These are phyloP conservation scores for Arthrinium puccinioides DNA, from an alignment of 2,329 filamentous ascomycete genomes.

Conservation along the genomic window DNA sequence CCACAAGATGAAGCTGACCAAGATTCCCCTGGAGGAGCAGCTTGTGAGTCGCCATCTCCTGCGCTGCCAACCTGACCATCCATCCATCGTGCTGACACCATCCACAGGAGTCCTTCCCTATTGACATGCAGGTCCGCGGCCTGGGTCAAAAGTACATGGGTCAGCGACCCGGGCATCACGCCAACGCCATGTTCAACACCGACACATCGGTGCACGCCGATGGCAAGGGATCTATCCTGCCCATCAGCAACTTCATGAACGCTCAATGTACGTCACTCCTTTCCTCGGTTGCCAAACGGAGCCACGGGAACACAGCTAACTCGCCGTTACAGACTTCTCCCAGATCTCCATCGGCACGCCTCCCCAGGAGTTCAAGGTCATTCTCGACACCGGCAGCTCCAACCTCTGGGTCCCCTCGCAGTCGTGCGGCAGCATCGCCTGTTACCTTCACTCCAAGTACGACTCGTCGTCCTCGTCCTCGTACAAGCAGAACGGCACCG, in stretches of 20 bases:
- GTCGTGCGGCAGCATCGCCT: conserved; percentile 90
- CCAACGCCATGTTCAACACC: conserved; percentile 74
- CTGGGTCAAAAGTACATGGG: conserved; percentile 98
- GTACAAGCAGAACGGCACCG: conserved; percentile 88
- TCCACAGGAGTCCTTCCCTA: conserved; percentile 62
- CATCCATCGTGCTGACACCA: not conserved
- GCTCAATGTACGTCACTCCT: conserved; percentile 27
- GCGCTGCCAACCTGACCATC: not conserved
- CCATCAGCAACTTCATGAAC: not conserved
- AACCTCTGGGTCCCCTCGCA: conserved; percentile 97
- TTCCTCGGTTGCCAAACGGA: not conserved
- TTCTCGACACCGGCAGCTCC: conserved; percentile 96
- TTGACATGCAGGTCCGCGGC: conserved; percentile 73
- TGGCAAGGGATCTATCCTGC: conserved; percentile 19
- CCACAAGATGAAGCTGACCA: conserved; percentile 97
- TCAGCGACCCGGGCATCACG: conserved; percentile 59
- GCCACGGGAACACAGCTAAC: not conserved
- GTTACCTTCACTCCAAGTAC: conserved; percentile 96
- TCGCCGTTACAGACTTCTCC: conserved; percentile 68
- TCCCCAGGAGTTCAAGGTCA: conserved; percentile 94
- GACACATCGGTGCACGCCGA: conserved; percentile 44
- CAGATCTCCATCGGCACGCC: conserved; percentile 90
- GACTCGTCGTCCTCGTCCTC: conserved; percentile 83
- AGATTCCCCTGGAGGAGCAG: conserved; percentile 87
- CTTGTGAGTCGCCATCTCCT: conserved; percentile 55